Percentiles rank a stretch among this genome's conserved stretches.
These are phyloP conservation scores for Jaminaea rosea DNA, from an alignment of 1,284 basidiomycete species.

Conservation along the genomic window DNA sequence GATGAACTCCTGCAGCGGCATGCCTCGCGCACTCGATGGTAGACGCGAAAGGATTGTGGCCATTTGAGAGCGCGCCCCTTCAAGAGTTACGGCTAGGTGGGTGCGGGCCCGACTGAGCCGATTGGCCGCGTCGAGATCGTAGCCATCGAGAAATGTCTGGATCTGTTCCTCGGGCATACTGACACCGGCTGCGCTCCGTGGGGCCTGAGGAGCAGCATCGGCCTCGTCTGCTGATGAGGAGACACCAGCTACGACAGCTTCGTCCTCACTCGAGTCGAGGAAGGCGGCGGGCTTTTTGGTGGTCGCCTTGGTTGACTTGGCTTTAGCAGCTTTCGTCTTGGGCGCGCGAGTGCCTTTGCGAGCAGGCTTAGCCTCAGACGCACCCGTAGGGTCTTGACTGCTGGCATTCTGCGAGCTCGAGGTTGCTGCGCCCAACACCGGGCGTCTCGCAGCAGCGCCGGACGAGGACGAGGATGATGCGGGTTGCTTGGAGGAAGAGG, in stretches of 20 bases:
- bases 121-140: conserved; percentile 20
- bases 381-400: too few relatives aligned
- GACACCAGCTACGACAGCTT: neutral
- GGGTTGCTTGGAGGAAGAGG: too few relatives aligned
- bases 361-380: too few relatives aligned
- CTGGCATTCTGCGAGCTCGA: too few relatives aligned
- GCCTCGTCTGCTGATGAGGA: neutral
- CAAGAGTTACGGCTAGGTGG: conserved; percentile 11
- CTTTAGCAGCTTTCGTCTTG: too few relatives aligned
- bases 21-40: conserved; percentile 18
- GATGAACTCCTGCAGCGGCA: conserved; percentile 19
- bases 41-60: conserved; percentile 7
- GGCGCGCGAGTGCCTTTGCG: too few relatives aligned
- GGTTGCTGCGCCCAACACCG: too few relatives aligned
- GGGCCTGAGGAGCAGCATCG: neutral
- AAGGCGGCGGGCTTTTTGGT: neutral
- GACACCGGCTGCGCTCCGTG: neutral
- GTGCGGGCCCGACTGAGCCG: conserved; percentile 11
- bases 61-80: conserved; percentile 1
- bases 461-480: too few relatives aligned
- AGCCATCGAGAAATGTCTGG: conserved; percentile 19
- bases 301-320: too few relatives aligned
- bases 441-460: too few relatives aligned
- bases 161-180: conserved; percentile 25
- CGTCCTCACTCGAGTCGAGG: neutral